Conservation (phyloP, 2,329 filamentous ascomycete genomes). For the Lachnellula arida region DNA sequence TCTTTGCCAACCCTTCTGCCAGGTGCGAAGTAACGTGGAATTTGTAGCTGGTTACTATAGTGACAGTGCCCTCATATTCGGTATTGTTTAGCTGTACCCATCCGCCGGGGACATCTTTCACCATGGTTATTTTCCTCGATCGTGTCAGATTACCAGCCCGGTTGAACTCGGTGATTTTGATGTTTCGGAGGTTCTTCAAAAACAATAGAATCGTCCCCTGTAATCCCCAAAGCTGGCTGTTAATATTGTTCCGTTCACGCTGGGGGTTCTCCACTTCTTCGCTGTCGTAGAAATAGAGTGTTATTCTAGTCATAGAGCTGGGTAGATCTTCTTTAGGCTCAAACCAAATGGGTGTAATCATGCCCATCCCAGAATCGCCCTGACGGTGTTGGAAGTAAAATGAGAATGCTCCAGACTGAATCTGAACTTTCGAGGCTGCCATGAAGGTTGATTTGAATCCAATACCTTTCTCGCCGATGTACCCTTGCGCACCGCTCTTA, state of each 20-base stretch:
- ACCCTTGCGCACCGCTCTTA: slow-evolving; percentile 28
- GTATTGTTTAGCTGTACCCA: not conserved
- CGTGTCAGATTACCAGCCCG: not conserved
- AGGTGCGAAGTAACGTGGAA: not conserved
- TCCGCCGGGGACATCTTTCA: not conserved
- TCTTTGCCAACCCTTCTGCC: not conserved
- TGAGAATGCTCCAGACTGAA: slow-evolving; percentile 37
- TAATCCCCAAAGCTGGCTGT: slow-evolving; percentile 1
- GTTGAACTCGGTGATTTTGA: slow-evolving; percentile 1
- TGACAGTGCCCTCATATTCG: not conserved
- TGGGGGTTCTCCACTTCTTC: not conserved
- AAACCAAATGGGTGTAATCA: slow-evolving; percentile 6
- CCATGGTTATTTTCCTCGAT: not conserved
- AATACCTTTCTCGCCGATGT: slow-evolving; percentile 36
- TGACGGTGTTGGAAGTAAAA: slow-evolving; percentile 39
- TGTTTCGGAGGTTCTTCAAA: slow-evolving; percentile 5
- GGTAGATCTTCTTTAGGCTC: not conserved
- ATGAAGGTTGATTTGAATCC: slow-evolving; percentile 36
- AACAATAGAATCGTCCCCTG: slow-evolving; percentile 10
- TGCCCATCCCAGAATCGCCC: slow-evolving; percentile 12
- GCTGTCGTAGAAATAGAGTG: not conserved
- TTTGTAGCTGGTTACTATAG: not conserved
- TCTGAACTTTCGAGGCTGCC: slow-evolving; percentile 33
- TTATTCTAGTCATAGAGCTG: slow-evolving; percentile 8
- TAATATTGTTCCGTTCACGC: slow-evolving; percentile 1